Evolutionary conservation across 768 basidiomycete species (phyloP).

Genomic region (Hypholoma fasciculare): DNA sequence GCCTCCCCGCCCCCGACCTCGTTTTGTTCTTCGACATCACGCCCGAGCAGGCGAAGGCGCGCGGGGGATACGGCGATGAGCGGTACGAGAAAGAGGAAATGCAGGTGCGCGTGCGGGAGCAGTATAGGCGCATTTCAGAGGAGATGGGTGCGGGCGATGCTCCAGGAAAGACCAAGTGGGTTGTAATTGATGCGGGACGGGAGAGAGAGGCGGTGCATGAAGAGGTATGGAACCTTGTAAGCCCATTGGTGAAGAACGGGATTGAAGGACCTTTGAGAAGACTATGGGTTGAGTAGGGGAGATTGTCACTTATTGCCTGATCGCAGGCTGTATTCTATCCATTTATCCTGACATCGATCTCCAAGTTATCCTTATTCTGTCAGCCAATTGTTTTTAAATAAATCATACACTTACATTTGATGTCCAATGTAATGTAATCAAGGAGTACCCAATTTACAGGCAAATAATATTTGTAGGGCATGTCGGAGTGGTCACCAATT

Average conservation of each 20-base stretch:
- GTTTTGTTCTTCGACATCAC: constrained; percentile 85
- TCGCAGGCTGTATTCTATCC: too few species aligned
- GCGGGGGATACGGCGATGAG: constrained; percentile 86
- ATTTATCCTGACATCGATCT: too few species aligned
- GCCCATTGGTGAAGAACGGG: constrained; percentile 37
- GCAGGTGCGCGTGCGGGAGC: constrained; percentile 61
- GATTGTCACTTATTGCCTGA: background rate
- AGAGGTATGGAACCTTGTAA: constrained; percentile 55
- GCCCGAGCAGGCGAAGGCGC: constrained; percentile 61
- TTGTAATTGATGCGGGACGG: constrained; percentile 57
- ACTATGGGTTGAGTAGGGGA: constrained; percentile 42
- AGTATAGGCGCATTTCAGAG: constrained; percentile 57
- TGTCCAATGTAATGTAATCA: too few species aligned
- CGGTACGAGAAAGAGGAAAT: constrained; percentile 83
- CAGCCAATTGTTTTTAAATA: too few species aligned
- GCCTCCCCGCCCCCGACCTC: constrained; percentile 87
- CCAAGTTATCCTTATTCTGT: too few species aligned
- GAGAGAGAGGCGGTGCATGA: constrained; percentile 48
- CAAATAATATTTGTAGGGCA: too few species aligned
- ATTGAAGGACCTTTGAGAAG: constrained; percentile 41
- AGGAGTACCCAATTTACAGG: too few species aligned
- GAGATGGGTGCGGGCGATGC: constrained; percentile 38
- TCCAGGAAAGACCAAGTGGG: constrained; percentile 39
- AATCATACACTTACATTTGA: too few species aligned
- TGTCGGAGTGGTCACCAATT: too few species aligned